phyloP scores from a whole-genome alignment of 768 basidiomycete genomes.

The Rhodotorula toruloides region DNA sequence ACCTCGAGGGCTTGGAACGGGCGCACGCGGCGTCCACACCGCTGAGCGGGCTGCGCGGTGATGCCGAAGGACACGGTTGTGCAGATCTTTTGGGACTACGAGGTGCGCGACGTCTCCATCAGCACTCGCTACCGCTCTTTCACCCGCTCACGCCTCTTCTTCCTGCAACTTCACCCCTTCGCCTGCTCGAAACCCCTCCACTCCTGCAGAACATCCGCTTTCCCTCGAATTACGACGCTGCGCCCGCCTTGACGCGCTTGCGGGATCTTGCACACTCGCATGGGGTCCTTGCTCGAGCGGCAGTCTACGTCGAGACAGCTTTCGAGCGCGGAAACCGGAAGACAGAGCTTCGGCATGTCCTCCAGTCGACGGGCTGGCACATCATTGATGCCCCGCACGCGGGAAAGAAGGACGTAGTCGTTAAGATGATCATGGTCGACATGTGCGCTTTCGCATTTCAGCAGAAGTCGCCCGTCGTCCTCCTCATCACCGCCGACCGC shows the following conservation, averaged over 20 bases:
- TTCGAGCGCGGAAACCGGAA: background rate
- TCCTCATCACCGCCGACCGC: background rate
- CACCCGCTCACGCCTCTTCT: no score
- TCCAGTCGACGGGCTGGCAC: background rate
- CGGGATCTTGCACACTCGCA: background rate
- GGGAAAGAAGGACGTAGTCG: background rate
- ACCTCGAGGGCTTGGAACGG: no score
- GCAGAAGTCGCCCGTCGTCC: background rate
- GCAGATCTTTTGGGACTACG: constrained; percentile 1
- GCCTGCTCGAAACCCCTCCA: no score
- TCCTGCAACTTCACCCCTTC: no score
- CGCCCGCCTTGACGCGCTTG: background rate
- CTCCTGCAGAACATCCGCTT: background rate
- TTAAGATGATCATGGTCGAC: constrained; percentile 1
- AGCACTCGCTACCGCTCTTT: no score
- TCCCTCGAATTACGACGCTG: background rate
- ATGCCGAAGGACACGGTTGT: no score
- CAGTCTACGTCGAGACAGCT: background rate
- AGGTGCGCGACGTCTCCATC: no score
- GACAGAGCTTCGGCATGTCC: background rate
- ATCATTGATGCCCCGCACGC: background rate
- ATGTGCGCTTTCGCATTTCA: background rate
- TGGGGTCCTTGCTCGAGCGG: background rate
- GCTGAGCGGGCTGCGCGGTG: no score
- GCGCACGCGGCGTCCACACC: no score